These are phyloP conservation scores for Antitrichia curtipendula DNA, from an alignment of 225 moss, liverwort and hornwort species.

Conservation along the genomic window DNA sequence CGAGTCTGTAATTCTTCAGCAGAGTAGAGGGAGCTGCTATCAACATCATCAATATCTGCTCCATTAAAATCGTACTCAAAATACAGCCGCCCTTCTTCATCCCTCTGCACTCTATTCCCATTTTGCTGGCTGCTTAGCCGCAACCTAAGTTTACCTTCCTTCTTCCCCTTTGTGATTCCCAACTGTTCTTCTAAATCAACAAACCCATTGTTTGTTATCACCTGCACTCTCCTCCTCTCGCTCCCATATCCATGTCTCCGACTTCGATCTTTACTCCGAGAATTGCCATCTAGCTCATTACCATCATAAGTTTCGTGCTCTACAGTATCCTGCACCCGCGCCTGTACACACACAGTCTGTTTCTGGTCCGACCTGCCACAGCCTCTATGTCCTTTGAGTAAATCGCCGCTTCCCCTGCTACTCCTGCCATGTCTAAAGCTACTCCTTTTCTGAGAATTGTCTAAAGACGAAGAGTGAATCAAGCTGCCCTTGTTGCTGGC, in stretches of 20 bases:
- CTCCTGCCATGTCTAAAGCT: slow-evolving; percentile 24
- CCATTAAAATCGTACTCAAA: slow-evolving; percentile 49
- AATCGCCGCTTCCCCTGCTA: background rate
- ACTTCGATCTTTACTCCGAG: slow-evolving; percentile 24
- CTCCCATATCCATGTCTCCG: slow-evolving; percentile 15
- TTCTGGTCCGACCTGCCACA: slow-evolving; percentile 34
- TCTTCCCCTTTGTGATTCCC: slow-evolving; percentile 38
- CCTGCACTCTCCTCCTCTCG: slow-evolving; percentile 58
- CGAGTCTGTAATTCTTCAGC: slow-evolving; percentile 29
- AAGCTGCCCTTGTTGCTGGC: slow-evolving; percentile 32
- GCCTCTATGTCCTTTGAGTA: slow-evolving; percentile 2
- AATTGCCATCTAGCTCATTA: slow-evolving; percentile 30
- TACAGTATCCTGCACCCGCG: slow-evolving; percentile 58
- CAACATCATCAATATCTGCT: slow-evolving; percentile 27
- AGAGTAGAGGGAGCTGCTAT: slow-evolving; percentile 28
- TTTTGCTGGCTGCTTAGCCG: slow-evolving; percentile 28
- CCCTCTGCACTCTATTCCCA: slow-evolving; percentile 37
- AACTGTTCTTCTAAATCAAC: slow-evolving; percentile 80
- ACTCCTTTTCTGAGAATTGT: slow-evolving; percentile 33
- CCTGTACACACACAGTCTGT: slow-evolving; percentile 30
- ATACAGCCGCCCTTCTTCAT: slow-evolving; percentile 43
- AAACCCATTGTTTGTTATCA: slow-evolving; percentile 66
- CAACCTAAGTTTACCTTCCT: slow-evolving; percentile 32
- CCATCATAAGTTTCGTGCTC: slow-evolving; percentile 44
- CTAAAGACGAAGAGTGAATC: slow-evolving; percentile 36